Conservation (phyloP, 495 filamentous ascomycete species). For the Entonaema liquescens region DNA sequence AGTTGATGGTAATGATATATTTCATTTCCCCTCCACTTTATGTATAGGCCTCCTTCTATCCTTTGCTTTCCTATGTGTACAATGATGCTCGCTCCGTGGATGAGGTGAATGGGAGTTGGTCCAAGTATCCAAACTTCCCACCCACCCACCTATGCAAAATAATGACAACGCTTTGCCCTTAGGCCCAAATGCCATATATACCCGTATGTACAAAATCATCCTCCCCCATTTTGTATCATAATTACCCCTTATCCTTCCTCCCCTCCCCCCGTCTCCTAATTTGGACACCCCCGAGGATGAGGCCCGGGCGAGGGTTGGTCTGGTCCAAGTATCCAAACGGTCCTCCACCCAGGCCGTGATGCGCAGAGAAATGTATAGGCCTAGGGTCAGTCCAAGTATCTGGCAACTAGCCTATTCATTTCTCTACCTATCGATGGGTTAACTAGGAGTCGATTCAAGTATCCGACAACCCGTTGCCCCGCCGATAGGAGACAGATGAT, state of each 20-base stretch:
- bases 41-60: slow-evolving; percentile 2
- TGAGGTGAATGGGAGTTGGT: background rate
- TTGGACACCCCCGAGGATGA: slow-evolving; percentile 5
- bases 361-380: background rate
- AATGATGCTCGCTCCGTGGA: slow-evolving; percentile 3
- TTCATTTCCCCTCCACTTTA: background rate
- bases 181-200: background rate
- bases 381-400: background rate
- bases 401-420: background rate
- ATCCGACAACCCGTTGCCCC: background rate
- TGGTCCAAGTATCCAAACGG: slow-evolving; percentile 1
- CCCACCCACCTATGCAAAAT: slow-evolving; percentile 18
- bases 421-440: background rate
- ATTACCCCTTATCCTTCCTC: background rate
- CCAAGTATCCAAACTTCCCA: slow-evolving; percentile 10
- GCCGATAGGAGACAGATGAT: background rate
- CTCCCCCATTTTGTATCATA: background rate
- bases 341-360: background rate
- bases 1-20: background rate
- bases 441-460: slow-evolving; percentile 2
- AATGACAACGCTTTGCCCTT: slow-evolving; percentile 5
- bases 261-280: background rate
- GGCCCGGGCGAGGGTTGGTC: background rate
- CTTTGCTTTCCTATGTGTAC: background rate
- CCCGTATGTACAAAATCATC: background rate